Evolutionary conservation across 108 stramenopile species (phyloP).

Genomic region (Parietichytrium sp.): DNA sequence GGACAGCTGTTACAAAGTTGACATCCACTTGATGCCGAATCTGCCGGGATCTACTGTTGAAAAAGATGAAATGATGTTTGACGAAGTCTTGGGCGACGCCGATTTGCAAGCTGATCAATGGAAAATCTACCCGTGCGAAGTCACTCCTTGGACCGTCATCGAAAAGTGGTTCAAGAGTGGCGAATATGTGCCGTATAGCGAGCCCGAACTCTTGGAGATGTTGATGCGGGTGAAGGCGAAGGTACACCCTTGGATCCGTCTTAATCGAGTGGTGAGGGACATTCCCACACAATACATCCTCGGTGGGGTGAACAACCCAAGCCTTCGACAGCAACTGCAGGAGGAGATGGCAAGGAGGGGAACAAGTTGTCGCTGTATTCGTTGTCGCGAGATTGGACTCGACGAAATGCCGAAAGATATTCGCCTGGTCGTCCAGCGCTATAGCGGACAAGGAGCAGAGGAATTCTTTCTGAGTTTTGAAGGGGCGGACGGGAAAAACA

Average conservation of each 20-base stretch:
- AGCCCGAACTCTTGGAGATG: conserved; percentile 14
- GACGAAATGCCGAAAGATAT: background rate
- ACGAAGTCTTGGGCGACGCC: conserved; percentile 89
- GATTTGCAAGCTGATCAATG: conserved; percentile 84
- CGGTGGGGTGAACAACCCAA: background rate
- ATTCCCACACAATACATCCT: conserved; percentile 26
- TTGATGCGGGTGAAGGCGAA: background rate
- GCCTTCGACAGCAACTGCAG: background rate
- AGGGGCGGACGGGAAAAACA: background rate
- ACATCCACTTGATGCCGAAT: conserved; percentile 96
- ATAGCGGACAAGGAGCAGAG: background rate
- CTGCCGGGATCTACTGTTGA: conserved; percentile 89
- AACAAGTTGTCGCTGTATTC: conserved; percentile 24
- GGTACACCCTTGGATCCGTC: conserved; percentile 30
- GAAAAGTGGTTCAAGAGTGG: conserved; percentile 93
- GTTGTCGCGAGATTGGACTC: background rate
- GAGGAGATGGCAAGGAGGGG: background rate
- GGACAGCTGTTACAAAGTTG: conserved; percentile 95
- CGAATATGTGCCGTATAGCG: conserved; percentile 59
- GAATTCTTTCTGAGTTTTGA: conserved; percentile 9
- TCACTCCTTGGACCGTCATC: conserved; percentile 91
- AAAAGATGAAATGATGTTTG: conserved; percentile 75
- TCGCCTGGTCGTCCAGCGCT: background rate
- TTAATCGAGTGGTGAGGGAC: conserved; percentile 3
- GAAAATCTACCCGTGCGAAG: conserved; percentile 91